Percentiles rank a stretch among this genome's conserved stretches.
Conservation (phyloP, 371 early-diverging fungal genomes). For the Mortierella sp. region DNA sequence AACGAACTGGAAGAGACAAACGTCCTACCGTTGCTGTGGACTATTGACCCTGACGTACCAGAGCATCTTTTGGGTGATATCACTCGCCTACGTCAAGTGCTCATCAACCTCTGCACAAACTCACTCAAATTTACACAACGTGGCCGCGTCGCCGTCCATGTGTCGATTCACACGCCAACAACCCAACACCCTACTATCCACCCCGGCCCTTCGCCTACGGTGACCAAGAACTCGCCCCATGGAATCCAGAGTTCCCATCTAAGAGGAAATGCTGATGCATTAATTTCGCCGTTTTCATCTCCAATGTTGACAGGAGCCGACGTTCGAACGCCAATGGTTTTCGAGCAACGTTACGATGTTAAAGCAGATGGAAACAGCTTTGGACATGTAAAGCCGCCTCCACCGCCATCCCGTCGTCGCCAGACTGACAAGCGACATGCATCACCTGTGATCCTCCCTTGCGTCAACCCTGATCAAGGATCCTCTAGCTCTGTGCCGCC, state of each 20-base stretch:
- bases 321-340: conserved; percentile 59
- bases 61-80: conserved; percentile 70
- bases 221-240: conserved; percentile 50
- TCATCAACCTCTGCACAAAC: conserved; percentile 71
- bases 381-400: conserved; percentile 29
- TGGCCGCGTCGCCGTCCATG: conserved; percentile 48
- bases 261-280: not conserved
- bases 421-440: conserved; percentile 19
- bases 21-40: conserved; percentile 68
- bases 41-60: conserved; percentile 67
- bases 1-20: conserved; percentile 59
- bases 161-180: conserved; percentile 34
- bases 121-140: conserved; percentile 66
- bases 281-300: conserved; percentile 28
- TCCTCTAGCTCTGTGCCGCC: conserved; percentile 20
- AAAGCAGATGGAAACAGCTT: conserved; percentile 62
- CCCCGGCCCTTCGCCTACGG: conserved; percentile 61
- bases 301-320: conserved; percentile 48
- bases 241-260: not conserved
- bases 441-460: not conserved
- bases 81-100: conserved; percentile 68
- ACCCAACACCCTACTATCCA: conserved; percentile 57
- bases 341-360: conserved; percentile 71
- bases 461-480: conserved; percentile 44
- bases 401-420: conserved; percentile 26